Evolutionary conservation across 2,329 filamentous ascomycete genomes (phyloP).

Genomic region (Xylaria sp.): DNA sequence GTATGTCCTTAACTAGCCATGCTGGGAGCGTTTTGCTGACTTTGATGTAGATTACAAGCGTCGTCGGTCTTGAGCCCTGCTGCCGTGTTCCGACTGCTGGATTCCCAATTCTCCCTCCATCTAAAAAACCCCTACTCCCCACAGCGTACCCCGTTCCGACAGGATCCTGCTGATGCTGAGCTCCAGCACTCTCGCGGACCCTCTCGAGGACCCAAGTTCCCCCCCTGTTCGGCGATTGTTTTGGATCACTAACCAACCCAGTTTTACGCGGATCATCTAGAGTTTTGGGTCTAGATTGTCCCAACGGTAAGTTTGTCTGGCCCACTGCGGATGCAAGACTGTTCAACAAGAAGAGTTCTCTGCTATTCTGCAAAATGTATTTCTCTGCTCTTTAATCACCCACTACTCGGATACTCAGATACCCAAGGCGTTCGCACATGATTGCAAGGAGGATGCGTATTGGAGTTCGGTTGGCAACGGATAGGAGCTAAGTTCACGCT

Average conservation of each 20-base stretch:
- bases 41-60: slow-evolving; percentile 54
- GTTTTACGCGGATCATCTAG: slow-evolving; percentile 21
- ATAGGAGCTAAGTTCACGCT: slow-evolving; percentile 4
- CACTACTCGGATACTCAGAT: slow-evolving; percentile 23
- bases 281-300: slow-evolving; percentile 9
- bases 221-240: slow-evolving; percentile 19
- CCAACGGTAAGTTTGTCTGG: slow-evolving; percentile 34
- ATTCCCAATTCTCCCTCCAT: slow-evolving; percentile 10
- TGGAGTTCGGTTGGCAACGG: slow-evolving; percentile 12
- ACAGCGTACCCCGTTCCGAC: slow-evolving; percentile 24
- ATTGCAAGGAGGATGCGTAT: slow-evolving; percentile 5
- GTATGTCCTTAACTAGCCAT: slow-evolving; percentile 30
- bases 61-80: slow-evolving; percentile 50
- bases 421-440: slow-evolving; percentile 28
- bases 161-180: slow-evolving; percentile 34
- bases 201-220: slow-evolving; percentile 9
- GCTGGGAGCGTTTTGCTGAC: slow-evolving; percentile 39
- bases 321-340: slow-evolving; percentile 3
- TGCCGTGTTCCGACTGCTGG: slow-evolving; percentile 16
- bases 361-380: slow-evolving; percentile 17
- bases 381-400: slow-evolving; percentile 7
- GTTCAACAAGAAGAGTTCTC: neutral
- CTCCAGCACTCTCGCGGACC: slow-evolving; percentile 27
- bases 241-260: slow-evolving; percentile 36
- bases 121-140: slow-evolving; percentile 12